Base-by-base conservation (phyloP, 495 filamentous ascomycete genomes). In the Penicillium lividum region DNA sequence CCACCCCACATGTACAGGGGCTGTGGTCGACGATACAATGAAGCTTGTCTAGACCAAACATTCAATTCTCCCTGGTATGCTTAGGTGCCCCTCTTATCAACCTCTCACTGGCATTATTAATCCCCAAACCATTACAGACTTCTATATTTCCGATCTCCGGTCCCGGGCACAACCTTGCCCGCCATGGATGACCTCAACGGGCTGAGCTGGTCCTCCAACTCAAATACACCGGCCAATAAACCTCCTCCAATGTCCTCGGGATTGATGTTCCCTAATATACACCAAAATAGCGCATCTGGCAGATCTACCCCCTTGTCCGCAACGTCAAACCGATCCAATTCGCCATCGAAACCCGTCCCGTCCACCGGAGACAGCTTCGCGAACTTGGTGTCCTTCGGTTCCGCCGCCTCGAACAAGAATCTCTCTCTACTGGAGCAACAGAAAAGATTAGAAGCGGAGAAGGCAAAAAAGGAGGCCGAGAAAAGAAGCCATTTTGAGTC, bases 401-500 rank as follows among this genome's bases (percentile, higher is more conserved):
- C 84, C 11, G 80, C 85, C n/a, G 89, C 89, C 63, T 65, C 78
- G 29, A 73, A 72, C 46, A 86, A 82, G 68, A 92, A 87, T 58
- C 75, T 96, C 0, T 89, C 88, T 2, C 80, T 98, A 6, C 82
- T 88, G 54, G 91, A 98, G 69, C 90, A 90, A 57, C 93, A 97
- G 71, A 89, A 86, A 75, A 82, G 82, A 54, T 70, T 97, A 47
- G 84, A 90, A 63, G 89, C 89, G 42, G 88, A 94, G 72, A 92
- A 84, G 68, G 80, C 82, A 5, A 86, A 79, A 65, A 87, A 92
- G 65, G 89, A 91, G 52, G 88, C 85, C 40, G 89, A 92, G 63
- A 80, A 83, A 51, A 81, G 80, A 61, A 85, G 76, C 57, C 84
- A 83, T 58, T 80, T 86, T 55, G 90, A 93, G 59, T 76, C 82